phyloP scores from a whole-genome alignment of 768 basidiomycete species.

The Rhizopogon roseolus region DNA sequence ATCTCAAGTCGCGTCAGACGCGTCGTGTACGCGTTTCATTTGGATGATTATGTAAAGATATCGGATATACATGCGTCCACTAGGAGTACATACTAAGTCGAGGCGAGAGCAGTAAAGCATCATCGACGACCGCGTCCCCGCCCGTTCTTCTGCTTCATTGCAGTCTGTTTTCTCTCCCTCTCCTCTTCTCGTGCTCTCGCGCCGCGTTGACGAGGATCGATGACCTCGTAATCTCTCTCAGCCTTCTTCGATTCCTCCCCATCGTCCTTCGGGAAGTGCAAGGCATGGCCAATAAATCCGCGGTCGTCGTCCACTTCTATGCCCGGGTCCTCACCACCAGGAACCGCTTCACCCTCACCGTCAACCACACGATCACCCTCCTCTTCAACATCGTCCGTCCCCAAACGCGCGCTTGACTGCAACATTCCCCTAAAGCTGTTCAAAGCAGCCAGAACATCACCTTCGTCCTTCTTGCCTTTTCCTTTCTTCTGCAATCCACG shows the following conservation, averaged over 20 bases:
- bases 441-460: slow-evolving; percentile 62
- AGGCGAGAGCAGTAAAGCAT: neutral
- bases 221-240: slow-evolving; percentile 84
- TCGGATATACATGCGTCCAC: neutral
- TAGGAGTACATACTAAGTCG: too few relatives aligned
- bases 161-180: slow-evolving; percentile 49
- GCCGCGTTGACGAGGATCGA: slow-evolving; percentile 72
- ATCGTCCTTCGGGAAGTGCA: slow-evolving; percentile 78
- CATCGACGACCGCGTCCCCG: slow-evolving; percentile 17
- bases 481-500: slow-evolving; percentile 53
- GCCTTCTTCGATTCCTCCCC: slow-evolving; percentile 72
- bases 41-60: neutral
- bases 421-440: slow-evolving; percentile 70
- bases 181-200: slow-evolving; percentile 79
- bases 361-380: slow-evolving; percentile 11
- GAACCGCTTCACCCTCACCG: slow-evolving; percentile 9
- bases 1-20: neutral
- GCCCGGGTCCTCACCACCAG: slow-evolving; percentile 38
- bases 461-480: slow-evolving; percentile 65
- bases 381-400: slow-evolving; percentile 16
- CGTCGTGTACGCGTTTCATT: neutral
- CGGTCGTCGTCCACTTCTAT: slow-evolving; percentile 78
- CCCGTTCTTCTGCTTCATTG: slow-evolving; percentile 19
- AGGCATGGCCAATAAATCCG: slow-evolving; percentile 67
- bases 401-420: slow-evolving; percentile 36